Conservation (phyloP, 225 moss, liverwort and hornwort species). For the Pseudoscleropodium purum region DNA sequence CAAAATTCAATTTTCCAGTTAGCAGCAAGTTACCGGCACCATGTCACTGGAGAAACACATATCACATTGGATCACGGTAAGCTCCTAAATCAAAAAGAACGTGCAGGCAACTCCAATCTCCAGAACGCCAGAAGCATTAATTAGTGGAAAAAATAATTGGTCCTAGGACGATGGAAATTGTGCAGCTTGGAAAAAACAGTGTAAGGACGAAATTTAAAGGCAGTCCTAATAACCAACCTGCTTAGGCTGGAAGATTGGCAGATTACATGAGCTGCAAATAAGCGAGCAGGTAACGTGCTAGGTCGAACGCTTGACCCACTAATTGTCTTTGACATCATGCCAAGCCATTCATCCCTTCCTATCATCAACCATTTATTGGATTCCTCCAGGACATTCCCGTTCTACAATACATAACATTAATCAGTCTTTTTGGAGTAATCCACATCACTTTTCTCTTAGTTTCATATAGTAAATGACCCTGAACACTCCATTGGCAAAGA, state of each 20-base stretch:
- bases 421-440: neutral
- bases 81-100: neutral
- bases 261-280: conserved; percentile 82
- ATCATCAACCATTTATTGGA: conserved; percentile 65
- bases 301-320: conserved; percentile 19
- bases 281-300: conserved; percentile 52
- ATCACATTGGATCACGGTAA: neutral
- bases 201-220: neutral
- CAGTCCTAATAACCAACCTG: conserved; percentile 34
- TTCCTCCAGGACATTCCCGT: conserved; percentile 30
- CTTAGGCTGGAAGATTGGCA: conserved; percentile 87
- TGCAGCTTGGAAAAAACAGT: neutral
- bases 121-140: neutral
- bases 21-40: neutral
- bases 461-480: neutral
- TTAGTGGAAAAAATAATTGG: neutral
- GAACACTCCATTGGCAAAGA: neutral
- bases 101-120: neutral
- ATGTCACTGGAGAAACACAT: neutral
- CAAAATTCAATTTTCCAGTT: neutral
- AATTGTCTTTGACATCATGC: conserved; percentile 20
- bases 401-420: conserved; percentile 18
- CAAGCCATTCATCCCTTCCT: conserved; percentile 49
- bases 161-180: neutral
- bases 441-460: neutral